These are phyloP conservation scores for Xylaria palmicola DNA, from an alignment of 495 filamentous ascomycete species.

Conservation along the genomic window DNA sequence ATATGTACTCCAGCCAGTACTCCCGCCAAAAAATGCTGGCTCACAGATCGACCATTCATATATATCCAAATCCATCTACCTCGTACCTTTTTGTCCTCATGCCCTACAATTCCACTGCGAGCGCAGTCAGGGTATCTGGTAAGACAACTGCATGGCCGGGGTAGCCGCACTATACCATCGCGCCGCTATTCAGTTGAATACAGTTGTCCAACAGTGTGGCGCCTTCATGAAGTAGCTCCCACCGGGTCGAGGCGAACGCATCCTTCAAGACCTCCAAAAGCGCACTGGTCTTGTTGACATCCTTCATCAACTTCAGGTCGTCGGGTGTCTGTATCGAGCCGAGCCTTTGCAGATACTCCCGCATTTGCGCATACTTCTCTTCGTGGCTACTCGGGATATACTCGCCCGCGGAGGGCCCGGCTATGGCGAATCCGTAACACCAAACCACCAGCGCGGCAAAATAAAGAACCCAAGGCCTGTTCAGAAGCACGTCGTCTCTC, in stretches of 20 bases:
- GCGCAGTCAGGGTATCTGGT: neutral
- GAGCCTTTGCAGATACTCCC: constrained; percentile 68
- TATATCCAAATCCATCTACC: neutral
- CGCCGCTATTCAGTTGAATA: constrained; percentile 54
- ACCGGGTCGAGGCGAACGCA: constrained; percentile 77
- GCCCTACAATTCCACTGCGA: neutral
- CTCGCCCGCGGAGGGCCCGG: constrained; percentile 62
- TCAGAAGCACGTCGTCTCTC: constrained; percentile 84
- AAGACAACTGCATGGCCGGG: neutral
- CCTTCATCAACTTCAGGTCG: constrained; percentile 70
- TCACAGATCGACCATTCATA: neutral
- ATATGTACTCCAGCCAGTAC: neutral
- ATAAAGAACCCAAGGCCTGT: constrained; percentile 96
- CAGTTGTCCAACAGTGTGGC: constrained; percentile 77
- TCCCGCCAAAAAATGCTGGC: constrained; percentile 1
- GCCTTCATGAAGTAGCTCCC: constrained; percentile 90
- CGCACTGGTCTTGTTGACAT: constrained; percentile 80
- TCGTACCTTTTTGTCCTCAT: neutral
- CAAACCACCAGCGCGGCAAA: constrained; percentile 90
- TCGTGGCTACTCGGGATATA: constrained; percentile 54
- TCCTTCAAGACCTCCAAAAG: constrained; percentile 79
- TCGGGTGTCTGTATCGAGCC: constrained; percentile 76
- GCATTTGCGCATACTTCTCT: constrained; percentile 76
- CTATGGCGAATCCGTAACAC: constrained; percentile 91
- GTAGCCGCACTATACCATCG: constrained; percentile 16